Percentiles rank a stretch among this genome's conserved stretches.
phyloP scores from a whole-genome alignment of 768 basidiomycete genomes.

The Calocera cornea region DNA sequence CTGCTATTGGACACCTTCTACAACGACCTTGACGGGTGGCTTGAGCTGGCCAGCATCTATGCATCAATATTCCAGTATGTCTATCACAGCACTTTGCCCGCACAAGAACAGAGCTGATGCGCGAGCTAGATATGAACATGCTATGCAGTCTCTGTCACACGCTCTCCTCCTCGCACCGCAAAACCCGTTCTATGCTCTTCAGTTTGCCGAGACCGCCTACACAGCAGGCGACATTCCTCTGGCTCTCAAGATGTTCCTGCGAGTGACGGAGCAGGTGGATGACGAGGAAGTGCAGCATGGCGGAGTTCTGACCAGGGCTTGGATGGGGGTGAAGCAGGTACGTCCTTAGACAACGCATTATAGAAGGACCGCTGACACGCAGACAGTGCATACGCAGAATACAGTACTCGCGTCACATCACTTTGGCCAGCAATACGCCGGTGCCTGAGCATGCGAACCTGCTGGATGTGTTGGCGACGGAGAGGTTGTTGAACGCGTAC shows the following conservation, averaged over 20 bases:
- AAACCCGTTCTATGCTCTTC: slow-evolving; percentile 72
- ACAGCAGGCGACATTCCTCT: slow-evolving; percentile 61
- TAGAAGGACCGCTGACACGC: neutral
- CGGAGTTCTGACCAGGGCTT: slow-evolving; percentile 52
- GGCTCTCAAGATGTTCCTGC: slow-evolving; percentile 65
- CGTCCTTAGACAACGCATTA: slow-evolving; percentile 20
- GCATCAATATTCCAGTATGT: slow-evolving; percentile 59
- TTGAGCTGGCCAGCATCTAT: slow-evolving; percentile 73
- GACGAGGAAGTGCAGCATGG: slow-evolving; percentile 33
- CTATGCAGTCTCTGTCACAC: slow-evolving; percentile 68
- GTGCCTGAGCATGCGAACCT: slow-evolving; percentile 34
- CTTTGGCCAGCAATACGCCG: slow-evolving; percentile 45
- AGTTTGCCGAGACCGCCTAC: slow-evolving; percentile 78
- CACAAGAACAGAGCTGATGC: neutral
- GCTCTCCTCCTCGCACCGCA: slow-evolving; percentile 70
- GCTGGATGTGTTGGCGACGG: slow-evolving; percentile 60
- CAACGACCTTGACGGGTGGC: slow-evolving; percentile 76
- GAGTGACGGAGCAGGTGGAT: slow-evolving; percentile 66
- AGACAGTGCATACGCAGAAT: neutral
- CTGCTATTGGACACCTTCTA: slow-evolving; percentile 76
- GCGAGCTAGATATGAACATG: slow-evolving; percentile 46
- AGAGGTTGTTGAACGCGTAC: slow-evolving; percentile 52
- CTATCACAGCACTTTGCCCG: neutral
- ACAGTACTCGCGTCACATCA: slow-evolving; percentile 48
- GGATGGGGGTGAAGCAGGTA: slow-evolving; percentile 75